A percentile compares a stretch with the other conserved stretches of the same genome.
phyloP scores from a whole-genome alignment of 805 yeast genomes.

The Hanseniaspora guilliermondii region DNA sequence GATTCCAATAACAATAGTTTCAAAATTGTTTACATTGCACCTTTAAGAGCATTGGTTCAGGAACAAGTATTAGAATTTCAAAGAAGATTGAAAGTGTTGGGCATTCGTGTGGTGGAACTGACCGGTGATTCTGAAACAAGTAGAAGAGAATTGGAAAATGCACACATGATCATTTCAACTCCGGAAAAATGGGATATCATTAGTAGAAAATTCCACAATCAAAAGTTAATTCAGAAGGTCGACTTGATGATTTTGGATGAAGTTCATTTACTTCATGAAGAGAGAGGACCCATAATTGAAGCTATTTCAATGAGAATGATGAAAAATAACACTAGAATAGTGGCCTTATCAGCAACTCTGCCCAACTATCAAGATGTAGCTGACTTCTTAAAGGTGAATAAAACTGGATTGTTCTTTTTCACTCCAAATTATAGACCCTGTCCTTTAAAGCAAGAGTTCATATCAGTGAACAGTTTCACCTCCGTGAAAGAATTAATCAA shows the following conservation, averaged over 20 bases:
- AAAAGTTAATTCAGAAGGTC: conserved; percentile 51
- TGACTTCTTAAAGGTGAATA: conserved; percentile 55
- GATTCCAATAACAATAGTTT: conserved; percentile 29
- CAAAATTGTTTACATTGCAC: conserved; percentile 81
- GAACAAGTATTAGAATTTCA: conserved; percentile 84
- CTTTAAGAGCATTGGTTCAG: conserved; percentile 86
- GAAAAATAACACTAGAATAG: conserved; percentile 47
- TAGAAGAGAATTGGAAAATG: conserved; percentile 58
- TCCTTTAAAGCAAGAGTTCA: conserved; percentile 76
- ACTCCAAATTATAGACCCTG: conserved; percentile 82
- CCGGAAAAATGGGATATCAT: conserved; percentile 98
- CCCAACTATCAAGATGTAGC: conserved; percentile 87
- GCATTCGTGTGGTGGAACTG: conserved; percentile 66
- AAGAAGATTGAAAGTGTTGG: conserved; percentile 50
- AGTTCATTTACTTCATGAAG: conserved; percentile 83
- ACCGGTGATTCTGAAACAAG: conserved; percentile 82
- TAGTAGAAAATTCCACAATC: conserved; percentile 66
- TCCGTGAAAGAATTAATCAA: conserved; percentile 68
- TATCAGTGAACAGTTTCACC: conserved; percentile 47
- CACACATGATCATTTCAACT: conserved; percentile 80
- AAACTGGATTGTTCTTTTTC: conserved; percentile 60
- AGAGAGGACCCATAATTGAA: conserved; percentile 89
- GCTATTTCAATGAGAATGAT: conserved; percentile 66
- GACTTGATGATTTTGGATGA: conserved; percentile 76
- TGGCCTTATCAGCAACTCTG: conserved; percentile 85